A percentile compares a stretch with the other conserved stretches of the same genome.
Conservation (phyloP, 805 yeast species). For the Candida lessepsii region DNA sequence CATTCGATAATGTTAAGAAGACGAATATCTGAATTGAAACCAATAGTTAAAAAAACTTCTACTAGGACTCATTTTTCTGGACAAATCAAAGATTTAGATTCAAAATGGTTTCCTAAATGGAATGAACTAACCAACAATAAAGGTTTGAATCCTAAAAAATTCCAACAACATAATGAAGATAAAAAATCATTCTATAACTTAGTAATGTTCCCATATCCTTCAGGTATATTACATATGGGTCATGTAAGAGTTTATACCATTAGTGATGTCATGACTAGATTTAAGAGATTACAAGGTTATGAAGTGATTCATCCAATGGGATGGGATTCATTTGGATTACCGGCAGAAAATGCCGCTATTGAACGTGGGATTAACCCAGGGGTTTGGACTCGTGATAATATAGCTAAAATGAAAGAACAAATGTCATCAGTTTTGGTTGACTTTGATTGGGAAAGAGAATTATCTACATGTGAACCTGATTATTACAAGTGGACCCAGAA, state of each 20-base stretch:
- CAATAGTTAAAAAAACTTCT: not conserved
- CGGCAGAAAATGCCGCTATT: conserved; percentile 97
- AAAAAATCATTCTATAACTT: conserved; percentile 53
- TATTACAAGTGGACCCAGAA: conserved; percentile 93
- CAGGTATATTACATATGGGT: conserved; percentile 91
- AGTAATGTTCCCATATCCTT: conserved; percentile 95
- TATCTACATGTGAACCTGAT: conserved; percentile 81
- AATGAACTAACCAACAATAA: conserved; percentile 29
- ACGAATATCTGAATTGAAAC: not conserved
- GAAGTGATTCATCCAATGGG: conserved; percentile 95
- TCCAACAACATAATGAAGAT: conserved; percentile 7
- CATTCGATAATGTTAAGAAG: not conserved
- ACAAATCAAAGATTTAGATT: conserved; percentile 30
- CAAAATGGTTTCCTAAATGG: conserved; percentile 55
- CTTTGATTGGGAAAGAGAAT: conserved; percentile 92
- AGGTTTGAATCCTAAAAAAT: conserved; percentile 37
- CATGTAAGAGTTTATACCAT: conserved; percentile 92
- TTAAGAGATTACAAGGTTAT: conserved; percentile 70
- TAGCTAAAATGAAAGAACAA: conserved; percentile 83
- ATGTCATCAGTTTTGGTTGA: conserved; percentile 75
- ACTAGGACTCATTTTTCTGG: not conserved
- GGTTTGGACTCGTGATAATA: conserved; percentile 79
- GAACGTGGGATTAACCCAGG: conserved; percentile 78
- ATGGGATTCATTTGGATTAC: conserved; percentile 98
- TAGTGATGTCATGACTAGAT: conserved; percentile 79